Conservation (phyloP, 1,139 yeast genomes). For the Blastobotrys indianensis region DNA sequence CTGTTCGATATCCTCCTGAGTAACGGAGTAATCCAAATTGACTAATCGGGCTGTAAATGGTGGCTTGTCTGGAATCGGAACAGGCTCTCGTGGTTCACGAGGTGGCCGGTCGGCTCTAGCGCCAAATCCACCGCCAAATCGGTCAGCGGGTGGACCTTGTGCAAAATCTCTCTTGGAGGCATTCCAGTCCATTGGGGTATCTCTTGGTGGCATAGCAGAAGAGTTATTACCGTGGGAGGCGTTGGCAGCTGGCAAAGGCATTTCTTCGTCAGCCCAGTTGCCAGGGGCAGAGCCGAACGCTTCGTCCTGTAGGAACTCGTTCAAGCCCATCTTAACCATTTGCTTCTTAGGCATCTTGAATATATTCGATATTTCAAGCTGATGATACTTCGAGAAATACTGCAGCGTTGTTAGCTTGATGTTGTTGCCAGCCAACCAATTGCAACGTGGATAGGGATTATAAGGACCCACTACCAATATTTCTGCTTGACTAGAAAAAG, state of each 20-base stretch:
- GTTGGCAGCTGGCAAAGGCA: conserved; percentile 18
- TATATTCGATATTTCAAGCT: too few species aligned
- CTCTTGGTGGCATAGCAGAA: conserved; percentile 1
- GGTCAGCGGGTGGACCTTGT: conserved; percentile 7
- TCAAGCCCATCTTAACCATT: conserved; percentile 52
- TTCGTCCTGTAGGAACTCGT: conserved; percentile 41
- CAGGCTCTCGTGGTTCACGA: conserved; percentile 45
- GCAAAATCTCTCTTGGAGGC: conserved; percentile 12
- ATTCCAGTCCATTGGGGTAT: conserved; percentile 13
- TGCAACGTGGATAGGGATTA: too few species aligned
- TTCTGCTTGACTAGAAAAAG: too few species aligned
- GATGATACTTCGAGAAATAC: too few species aligned
- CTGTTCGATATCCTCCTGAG: conserved; percentile 58
- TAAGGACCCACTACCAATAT: too few species aligned
- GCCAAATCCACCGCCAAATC: conserved; percentile 9
- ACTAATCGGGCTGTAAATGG: conserved; percentile 87
- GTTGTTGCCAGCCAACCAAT: too few species aligned
- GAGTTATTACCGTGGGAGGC: background rate
- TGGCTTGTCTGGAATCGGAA: conserved; percentile 83
- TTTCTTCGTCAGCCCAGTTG: conserved; percentile 29
- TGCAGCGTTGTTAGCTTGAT: too few species aligned
- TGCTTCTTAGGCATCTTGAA: conserved; percentile 4
- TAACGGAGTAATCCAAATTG: conserved; percentile 79
- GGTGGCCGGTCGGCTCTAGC: conserved; percentile 2
- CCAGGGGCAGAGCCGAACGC: conserved; percentile 19